Evolutionary conservation across 2,329 filamentous ascomycete genomes (phyloP), one percentile per base, ranked within the genome.

Genomic region (Alternaria sp.): DNA sequence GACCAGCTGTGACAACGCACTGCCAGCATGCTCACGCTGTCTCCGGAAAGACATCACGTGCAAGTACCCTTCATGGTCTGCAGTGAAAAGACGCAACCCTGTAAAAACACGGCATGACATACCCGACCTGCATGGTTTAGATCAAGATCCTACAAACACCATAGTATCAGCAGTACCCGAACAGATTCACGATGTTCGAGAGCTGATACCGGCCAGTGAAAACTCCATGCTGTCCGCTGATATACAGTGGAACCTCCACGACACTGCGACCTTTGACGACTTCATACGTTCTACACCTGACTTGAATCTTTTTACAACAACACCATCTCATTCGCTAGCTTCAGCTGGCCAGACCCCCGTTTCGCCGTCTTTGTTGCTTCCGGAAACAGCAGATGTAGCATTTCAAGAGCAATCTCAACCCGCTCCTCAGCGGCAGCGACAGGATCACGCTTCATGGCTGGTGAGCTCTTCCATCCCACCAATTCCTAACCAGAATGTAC

Each of bases 381-480:
- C 26, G 9, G 26, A 53, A 2, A 24, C 3, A 53, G 22, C 26
- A 53, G 34, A 16, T 12, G 8, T 36, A 18, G 24, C 8, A 18
- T 51, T n/a, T 22, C 34, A 51, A 26, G 48, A 30, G n/a, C 34
- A 41, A 26, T 7, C 34, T 30, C 6, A 30, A 20, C 11, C 16
- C 12, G 20, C 32, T 51, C 5, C 12, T 53, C 49, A 42, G 18
- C 22, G 5, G n/a, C 49, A 41, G 11, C n/a, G 28, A 14, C 34
- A 11, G 28, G 18, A 22, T 14, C 8, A 36, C 1, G 36, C 12
- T 34, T 20, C 12, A 38, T 30, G n/a, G 5, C 18, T 14, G 0
- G 7, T 43, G 14, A 18, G 14, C 8, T 53, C 43, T 18, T 52
- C 26, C 42, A 75, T 78, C 63, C 70, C 75, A 14, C 39, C 47